Evolutionary conservation across 2,329 filamentous ascomycete species (phyloP), one percentile per base, ranked within the genome.

Genomic region (Diplocarpon rosae): DNA sequence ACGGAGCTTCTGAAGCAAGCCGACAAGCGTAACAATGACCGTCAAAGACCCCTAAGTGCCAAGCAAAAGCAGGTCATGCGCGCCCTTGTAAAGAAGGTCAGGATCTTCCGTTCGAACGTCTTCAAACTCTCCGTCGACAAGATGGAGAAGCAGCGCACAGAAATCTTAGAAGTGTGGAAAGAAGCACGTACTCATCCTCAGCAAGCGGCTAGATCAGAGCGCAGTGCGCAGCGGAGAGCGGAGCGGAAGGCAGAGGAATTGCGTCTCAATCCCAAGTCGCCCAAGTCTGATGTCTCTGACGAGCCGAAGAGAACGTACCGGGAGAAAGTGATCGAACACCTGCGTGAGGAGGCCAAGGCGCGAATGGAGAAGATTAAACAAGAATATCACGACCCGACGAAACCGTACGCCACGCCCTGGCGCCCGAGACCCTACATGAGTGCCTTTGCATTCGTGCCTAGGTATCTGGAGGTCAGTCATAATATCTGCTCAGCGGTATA

Each of bases 381-480:
- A 59, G 74, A 80, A 43, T 71, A 93, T 43, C 83, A 82, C 48
- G 86, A 95, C 64, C 64, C 67, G 20, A 67, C 65, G 46, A 94
- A 94, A 66, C 86, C 92, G 3, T 98, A 98, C 62, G 75, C 75
- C 4, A 95, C 89, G 1, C 92, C 92, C 11, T 98, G 92, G 92
- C 69, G 74, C 52, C 92, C 92, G 11, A 75, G 88, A 45, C 75
- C 83, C 42, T 96, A 77, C 66, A 93, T 98, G 85, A 73, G 77
- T 41, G 80, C 89, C 0, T 98, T 98, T 65, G 88, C 89, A 17
- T 95, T 95, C 65, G 88, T 98, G 55, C 92, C 92, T 10, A 73
- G 85, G 43, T 98, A 96, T 65, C 76, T 98, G 49, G 93, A 98
- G 68, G 92, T 98, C 56, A 95, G 96, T 71, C 92, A 94, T 65